Evolutionary conservation across 345 rosid genomes (phyloP).

Genomic region (Citrus cavaleriei): DNA sequence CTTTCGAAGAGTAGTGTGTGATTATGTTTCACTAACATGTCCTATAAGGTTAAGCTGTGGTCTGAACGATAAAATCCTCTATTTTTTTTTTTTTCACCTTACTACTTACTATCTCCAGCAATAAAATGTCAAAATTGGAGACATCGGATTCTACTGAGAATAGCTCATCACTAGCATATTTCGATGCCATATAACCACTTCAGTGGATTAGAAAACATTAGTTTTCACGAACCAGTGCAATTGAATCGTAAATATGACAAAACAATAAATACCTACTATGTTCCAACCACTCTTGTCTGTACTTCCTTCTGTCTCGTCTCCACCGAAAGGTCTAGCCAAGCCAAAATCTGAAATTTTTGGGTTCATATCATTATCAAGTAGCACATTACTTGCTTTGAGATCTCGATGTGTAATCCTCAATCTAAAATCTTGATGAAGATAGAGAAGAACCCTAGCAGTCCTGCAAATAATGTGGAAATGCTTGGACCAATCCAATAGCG

Average conservation of each 20-base stretch:
- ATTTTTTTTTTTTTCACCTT: conserved; percentile 6
- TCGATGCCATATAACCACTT: conserved; percentile 39
- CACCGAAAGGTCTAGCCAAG: conserved; percentile 14
- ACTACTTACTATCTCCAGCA: conserved; percentile 26
- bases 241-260: background rate
- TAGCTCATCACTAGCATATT: conserved; percentile 34
- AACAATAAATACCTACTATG: conserved; percentile 21
- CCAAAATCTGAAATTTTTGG: conserved; percentile 40
- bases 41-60: conserved; percentile 21
- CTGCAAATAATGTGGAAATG: conserved; percentile 32
- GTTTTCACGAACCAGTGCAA: background rate
- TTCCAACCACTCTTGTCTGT: conserved; percentile 9
- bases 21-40: conserved; percentile 10
- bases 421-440: conserved; percentile 41
- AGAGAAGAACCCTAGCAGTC: conserved; percentile 39
- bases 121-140: conserved; percentile 33
- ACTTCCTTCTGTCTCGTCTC: too few species aligned
- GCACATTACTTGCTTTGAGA: conserved; percentile 38
- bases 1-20: too few species aligned
- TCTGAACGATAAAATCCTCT: conserved; percentile 19
- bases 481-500: conserved; percentile 30
- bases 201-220: background rate
- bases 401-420: conserved; percentile 35
- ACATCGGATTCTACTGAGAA: conserved; percentile 41
- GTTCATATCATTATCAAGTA: conserved; percentile 35